Conservation (phyloP, 1,284 basidiomycete genomes). For the Microbotryomycetes sp. region DNA sequence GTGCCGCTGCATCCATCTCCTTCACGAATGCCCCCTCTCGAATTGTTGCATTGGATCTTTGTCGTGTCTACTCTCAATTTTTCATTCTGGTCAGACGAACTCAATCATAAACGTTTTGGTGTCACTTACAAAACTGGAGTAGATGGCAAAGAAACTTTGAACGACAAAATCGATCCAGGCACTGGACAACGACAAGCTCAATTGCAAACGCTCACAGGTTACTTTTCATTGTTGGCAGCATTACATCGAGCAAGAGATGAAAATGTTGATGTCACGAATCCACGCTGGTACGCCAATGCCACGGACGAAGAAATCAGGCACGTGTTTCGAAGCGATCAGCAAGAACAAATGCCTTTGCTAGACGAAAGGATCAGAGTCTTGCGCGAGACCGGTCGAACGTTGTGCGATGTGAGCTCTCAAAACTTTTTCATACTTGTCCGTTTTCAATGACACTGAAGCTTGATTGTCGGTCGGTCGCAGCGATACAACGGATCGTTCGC, state of each 20-base stretch:
- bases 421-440: background rate
- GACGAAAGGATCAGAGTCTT: slow-evolving; percentile 61
- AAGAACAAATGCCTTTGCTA: slow-evolving; percentile 60
- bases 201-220: slow-evolving; percentile 59
- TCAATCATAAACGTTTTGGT: slow-evolving; percentile 53
- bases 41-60: slow-evolving; percentile 70
- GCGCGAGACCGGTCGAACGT: slow-evolving; percentile 61
- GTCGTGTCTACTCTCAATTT: slow-evolving; percentile 75
- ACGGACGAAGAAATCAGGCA: slow-evolving; percentile 51
- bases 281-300: slow-evolving; percentile 59
- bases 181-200: slow-evolving; percentile 40
- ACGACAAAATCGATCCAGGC: background rate
- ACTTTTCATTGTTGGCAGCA: slow-evolving; percentile 72
- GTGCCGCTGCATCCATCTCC: slow-evolving; percentile 31
- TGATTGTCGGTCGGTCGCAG: slow-evolving; percentile 42
- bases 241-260: slow-evolving; percentile 57
- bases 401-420: slow-evolving; percentile 52
- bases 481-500: slow-evolving; percentile 63
- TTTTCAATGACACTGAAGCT: background rate
- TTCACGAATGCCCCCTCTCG: slow-evolving; percentile 2
- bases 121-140: slow-evolving; percentile 58
- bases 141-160: slow-evolving; percentile 49
- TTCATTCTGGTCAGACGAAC: slow-evolving; percentile 71
- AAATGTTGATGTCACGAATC: slow-evolving; percentile 65
- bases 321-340: slow-evolving; percentile 53